Evolutionary conservation across 1,284 basidiomycete species (phyloP), one percentile per base, ranked within the genome.

Genomic region (Mycena sp.): DNA sequence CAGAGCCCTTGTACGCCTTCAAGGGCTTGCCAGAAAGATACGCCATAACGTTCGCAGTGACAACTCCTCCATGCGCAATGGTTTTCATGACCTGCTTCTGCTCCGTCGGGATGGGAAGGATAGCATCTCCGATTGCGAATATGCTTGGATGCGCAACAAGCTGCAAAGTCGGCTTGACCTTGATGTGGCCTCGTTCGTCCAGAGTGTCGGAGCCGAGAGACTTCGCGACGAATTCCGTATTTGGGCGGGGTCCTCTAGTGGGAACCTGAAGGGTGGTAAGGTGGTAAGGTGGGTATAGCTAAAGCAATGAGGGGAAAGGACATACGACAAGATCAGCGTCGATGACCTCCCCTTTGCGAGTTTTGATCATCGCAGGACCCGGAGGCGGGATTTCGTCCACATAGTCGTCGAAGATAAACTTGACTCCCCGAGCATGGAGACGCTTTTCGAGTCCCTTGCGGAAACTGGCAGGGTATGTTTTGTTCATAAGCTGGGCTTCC

Each of bases 61-160:
- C 77, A 49, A 88, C 73, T 0, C 67, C 69, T 7, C 78, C 78
- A 61, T 90, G 89, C 2, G 54, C 67, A 17, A 58, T 38, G 0
- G 78, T 75, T 71, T 89, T 91, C 25, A 79, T 81, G 0, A 80
- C 76, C 70, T 86, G 84, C 71, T 90, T 90, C 73, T 87, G 83
- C 72, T 90, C 89, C 0, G 75, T 51, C 76, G 79, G 84, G 26
- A 87, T 83, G 61, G n/a, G n/a, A n/a, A n/a, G n/a, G n/a, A 87
- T 83, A 57, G 85, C 81, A 69, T 90, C 89, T 3, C 89, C 89
- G 11, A 77, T 76, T 0, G 87, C 88, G 68, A 88, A 90, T n/a
- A 90, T 83, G 58, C 79, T 77, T 1, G 83, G 71, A 69, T 87
- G 74, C 0, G 74, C 74, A 7, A 65, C 63, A 3, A 90, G 71